Conservation (phyloP, 1,284 basidiomycete genomes). For the Ceratobasidium sp. region DNA sequence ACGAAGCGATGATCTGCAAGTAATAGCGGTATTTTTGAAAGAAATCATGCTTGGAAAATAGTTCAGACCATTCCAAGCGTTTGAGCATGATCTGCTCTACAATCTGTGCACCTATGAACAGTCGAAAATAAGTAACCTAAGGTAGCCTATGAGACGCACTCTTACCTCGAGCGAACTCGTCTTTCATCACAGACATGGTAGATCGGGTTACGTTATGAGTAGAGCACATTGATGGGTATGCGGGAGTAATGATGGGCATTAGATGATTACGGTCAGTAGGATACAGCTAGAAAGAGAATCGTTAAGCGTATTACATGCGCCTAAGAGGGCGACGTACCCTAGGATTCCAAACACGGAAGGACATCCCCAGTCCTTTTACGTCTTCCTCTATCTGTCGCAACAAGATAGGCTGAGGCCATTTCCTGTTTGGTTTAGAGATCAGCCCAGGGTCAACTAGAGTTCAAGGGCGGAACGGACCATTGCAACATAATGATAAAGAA, state of each 20-base stretch:
- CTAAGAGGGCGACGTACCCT: constrained; percentile 67
- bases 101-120: constrained; percentile 82
- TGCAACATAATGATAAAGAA: constrained; percentile 98
- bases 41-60: constrained; percentile 96
- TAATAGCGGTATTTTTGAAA: constrained; percentile 98
- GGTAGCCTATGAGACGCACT: constrained; percentile 18
- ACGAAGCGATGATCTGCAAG: constrained; percentile 96
- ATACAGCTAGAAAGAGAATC: constrained; percentile 76
- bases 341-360: constrained; percentile 98
- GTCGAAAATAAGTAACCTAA: constrained; percentile 34
- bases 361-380: constrained; percentile 61
- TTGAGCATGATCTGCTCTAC: constrained; percentile 93
- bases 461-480: constrained; percentile 72
- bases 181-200: constrained; percentile 96
- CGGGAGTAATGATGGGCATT: constrained; percentile 99
- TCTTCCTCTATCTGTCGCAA: constrained; percentile 97
- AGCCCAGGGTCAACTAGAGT: not conserved
- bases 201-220: constrained; percentile 98
- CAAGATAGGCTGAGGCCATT: constrained; percentile 98
- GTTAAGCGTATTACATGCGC: not conserved
- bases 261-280: constrained; percentile 93
- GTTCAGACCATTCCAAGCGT: constrained; percentile 88
- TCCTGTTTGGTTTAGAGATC: constrained; percentile 65
- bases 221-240: constrained; percentile 99
- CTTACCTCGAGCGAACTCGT: constrained; percentile 93